Evolutionary conservation across 1,284 basidiomycete genomes (phyloP), one percentile per base, ranked within the genome.

Genomic region (Amylostereum areolatum): DNA sequence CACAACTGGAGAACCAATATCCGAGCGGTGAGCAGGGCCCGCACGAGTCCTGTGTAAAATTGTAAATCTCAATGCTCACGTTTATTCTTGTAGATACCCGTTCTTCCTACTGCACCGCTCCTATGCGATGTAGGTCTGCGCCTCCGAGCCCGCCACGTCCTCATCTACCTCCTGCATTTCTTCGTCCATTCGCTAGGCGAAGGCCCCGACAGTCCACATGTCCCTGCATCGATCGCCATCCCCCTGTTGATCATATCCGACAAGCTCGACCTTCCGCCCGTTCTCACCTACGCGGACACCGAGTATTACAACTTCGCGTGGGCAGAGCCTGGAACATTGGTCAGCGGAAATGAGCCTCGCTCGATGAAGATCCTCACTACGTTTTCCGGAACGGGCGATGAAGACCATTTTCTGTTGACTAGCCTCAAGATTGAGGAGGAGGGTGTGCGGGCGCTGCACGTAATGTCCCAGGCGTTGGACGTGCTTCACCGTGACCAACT

Each of bases 271-370:
- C 60, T 82, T 25, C 78, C 80, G 1, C 79, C 80, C 0, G 67
- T 81, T 54, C 65, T 81, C 39, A 81, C 78, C 4, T 83, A 81
- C 55, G 73, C 78, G 45, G 78, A 78, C 56, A 80, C 78, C 1
- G 78, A 81, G 10, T 68, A 80, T 9, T 82, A 75, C 71, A 80
- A 81, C 57, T 79, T 71, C 70, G 47, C 65, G 37, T 59, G 61
- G 18, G n/a, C 37, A 18, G 36, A 45, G n/a, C 18, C 10, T 8
- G 46, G 10, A n/a, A n/a, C n/a, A n/a, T n/a, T n/a, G n/a, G n/a
- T n/a, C n/a, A n/a, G n/a, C n/a, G n/a, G n/a, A n/a, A n/a, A n/a
- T n/a, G n/a, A n/a, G n/a, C n/a, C n/a, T n/a, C n/a, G n/a, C n/a
- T n/a, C n/a, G n/a, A n/a, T n/a, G n/a, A n/a, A 43, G 8, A 67